These are phyloP conservation scores for Chrysopogon serrulatus DNA, from an alignment of 176 grass and related monocot species.

Conservation along the genomic window DNA sequence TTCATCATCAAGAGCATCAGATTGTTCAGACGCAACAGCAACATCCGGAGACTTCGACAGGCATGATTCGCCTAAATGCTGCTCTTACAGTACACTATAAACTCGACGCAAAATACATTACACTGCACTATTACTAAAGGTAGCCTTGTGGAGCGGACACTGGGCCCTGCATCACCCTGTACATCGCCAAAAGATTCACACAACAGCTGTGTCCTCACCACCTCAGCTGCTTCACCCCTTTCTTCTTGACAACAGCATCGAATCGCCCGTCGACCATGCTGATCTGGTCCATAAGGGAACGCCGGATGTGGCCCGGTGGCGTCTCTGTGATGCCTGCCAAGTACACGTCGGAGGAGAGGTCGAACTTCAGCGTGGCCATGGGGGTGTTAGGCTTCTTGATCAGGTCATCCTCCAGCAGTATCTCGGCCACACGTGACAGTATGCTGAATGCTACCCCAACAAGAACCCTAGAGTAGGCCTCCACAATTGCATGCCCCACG, in stretches of 20 bases:
- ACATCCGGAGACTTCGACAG: neutral
- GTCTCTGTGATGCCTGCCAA: conserved; percentile 87
- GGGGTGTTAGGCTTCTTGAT: conserved; percentile 87
- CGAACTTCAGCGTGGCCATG: conserved; percentile 85
- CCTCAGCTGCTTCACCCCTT: conserved; percentile 48
- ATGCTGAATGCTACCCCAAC: conserved; percentile 82
- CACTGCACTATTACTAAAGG: conserved; percentile 1
- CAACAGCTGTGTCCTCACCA: conserved; percentile 33
- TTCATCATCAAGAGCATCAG: neutral
- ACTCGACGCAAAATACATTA: neutral
- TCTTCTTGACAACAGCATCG: conserved; percentile 13
- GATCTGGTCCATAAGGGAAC: conserved; percentile 93
- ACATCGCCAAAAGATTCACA: conserved; percentile 23
- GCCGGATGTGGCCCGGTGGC: conserved; percentile 69
- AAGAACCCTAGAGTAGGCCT: conserved; percentile 88
- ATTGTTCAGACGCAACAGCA: neutral
- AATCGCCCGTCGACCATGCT: conserved; percentile 70
- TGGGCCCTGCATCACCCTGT: conserved; percentile 35
- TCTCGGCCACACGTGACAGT: conserved; percentile 69
- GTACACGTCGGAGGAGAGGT: conserved; percentile 87
- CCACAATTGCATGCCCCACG: conserved; percentile 71
- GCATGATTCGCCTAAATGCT: neutral
- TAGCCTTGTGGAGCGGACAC: conserved; percentile 15
- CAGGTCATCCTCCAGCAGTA: conserved; percentile 86
- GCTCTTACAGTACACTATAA: neutral